phyloP scores from a whole-genome alignment of 2,329 filamentous ascomycete species.

The Colletotrichum tabaci region DNA sequence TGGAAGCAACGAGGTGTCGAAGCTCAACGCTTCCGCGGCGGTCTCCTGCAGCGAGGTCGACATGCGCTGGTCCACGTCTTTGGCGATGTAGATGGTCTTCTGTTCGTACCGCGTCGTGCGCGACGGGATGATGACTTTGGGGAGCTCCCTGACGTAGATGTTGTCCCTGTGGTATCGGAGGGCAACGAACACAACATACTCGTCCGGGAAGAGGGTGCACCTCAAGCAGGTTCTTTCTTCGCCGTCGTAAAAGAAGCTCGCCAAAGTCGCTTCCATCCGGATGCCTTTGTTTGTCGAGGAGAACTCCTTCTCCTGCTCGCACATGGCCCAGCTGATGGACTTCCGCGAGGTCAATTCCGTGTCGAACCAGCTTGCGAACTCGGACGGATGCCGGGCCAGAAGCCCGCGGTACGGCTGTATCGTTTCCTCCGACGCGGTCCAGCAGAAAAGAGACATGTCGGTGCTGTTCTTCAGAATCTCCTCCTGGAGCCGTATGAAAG shows the following conservation, averaged over 20 bases:
- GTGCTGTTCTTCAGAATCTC: slow-evolving; percentile 19
- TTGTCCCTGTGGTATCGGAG: slow-evolving; percentile 19
- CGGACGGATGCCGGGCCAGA: slow-evolving; percentile 8
- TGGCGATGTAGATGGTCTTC: slow-evolving; percentile 18
- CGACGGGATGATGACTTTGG: not conserved
- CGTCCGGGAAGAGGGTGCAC: slow-evolving; percentile 6
- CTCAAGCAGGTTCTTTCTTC: slow-evolving; percentile 1
- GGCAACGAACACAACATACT: slow-evolving; percentile 8
- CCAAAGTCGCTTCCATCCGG: slow-evolving; percentile 4
- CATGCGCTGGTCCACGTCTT: slow-evolving; percentile 8
- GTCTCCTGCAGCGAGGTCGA: not conserved
- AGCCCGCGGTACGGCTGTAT: not conserved
- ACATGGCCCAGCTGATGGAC: slow-evolving; percentile 18
- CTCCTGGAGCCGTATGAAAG: slow-evolving; percentile 44
- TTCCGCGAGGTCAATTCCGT: slow-evolving; percentile 9
- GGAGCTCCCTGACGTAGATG: slow-evolving; percentile 18
- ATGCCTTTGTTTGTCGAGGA: slow-evolving; percentile 9
- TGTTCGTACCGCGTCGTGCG: slow-evolving; percentile 2
- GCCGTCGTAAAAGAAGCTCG: not conserved
- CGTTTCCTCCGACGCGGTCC: slow-evolving; percentile 1
- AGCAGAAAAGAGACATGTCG: slow-evolving; percentile 33
- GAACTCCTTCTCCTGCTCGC: slow-evolving; percentile 20
- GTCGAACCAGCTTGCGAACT: slow-evolving; percentile 5
- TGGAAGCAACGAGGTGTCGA: not conserved
- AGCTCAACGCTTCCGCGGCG: slow-evolving; percentile 1